Evolutionary conservation across 2,329 filamentous ascomycete species (phyloP).

Genomic region (Pseudonectria buxi): DNA sequence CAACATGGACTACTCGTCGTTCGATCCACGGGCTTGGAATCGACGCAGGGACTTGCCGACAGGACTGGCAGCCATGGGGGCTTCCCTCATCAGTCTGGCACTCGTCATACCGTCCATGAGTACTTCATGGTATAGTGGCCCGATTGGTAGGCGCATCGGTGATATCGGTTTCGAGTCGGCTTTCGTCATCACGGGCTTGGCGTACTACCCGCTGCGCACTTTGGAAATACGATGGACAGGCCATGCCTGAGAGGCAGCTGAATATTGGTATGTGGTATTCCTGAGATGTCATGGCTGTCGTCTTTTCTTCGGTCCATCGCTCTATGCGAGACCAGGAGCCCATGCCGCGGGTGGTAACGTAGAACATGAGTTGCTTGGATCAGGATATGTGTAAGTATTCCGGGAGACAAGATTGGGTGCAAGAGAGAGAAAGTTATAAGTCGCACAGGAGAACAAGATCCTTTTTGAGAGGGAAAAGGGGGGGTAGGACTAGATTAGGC

Average conservation of each 20-base stretch:
- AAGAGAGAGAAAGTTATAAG: neutral
- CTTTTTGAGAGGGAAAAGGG: neutral
- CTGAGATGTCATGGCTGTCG: no score
- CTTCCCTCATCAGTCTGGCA: constrained; percentile 36
- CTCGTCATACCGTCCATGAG: constrained; percentile 36
- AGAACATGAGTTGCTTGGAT: neutral
- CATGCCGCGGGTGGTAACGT: no score
- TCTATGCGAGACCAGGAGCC: no score
- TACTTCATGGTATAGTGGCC: constrained; percentile 38
- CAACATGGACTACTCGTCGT: constrained; percentile 31
- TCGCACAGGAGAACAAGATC: neutral
- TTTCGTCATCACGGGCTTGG: constrained; percentile 33
- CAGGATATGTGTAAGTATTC: neutral
- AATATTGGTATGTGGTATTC: neutral
- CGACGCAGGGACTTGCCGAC: constrained; percentile 33
- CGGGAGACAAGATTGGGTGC: neutral
- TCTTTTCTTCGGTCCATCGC: no score
- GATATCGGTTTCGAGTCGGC: constrained; percentile 41
- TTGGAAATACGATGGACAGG: constrained; percentile 27
- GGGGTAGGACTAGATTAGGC: constrained; percentile 1
- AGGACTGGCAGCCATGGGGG: constrained; percentile 36
- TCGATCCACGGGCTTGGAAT: constrained; percentile 38
- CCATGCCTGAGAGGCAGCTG: constrained; percentile 7
- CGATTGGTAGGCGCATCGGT: constrained; percentile 35
- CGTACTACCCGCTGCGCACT: constrained; percentile 32